Conservation (phyloP, 1,284 basidiomycete genomes). For the Schizophyllum amplum region DNA sequence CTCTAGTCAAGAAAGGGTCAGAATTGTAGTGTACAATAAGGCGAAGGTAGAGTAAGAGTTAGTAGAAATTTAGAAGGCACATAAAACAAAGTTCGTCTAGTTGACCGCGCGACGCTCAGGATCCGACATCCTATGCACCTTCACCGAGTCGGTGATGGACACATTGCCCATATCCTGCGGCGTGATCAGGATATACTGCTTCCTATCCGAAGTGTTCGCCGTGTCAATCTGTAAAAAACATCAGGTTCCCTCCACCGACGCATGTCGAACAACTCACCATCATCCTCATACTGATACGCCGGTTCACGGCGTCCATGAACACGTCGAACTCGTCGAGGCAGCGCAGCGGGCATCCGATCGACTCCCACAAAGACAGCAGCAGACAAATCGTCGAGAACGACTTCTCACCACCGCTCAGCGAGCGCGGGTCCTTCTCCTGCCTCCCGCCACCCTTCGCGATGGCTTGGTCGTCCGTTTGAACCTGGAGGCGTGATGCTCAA, state of each 20-base stretch:
- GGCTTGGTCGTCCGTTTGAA: conserved; percentile 73
- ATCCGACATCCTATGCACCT: conserved; percentile 74
- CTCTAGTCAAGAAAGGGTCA: neutral
- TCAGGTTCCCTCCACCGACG: conserved; percentile 3
- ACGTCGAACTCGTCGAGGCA: conserved; percentile 96
- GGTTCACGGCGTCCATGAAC: conserved; percentile 93
- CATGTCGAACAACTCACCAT: conserved; percentile 48
- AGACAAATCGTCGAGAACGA: conserved; percentile 96
- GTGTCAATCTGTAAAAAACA: conserved; percentile 65
- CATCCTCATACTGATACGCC: conserved; percentile 87
- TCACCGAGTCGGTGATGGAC: conserved; percentile 50
- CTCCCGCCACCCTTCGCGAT: conserved; percentile 38
- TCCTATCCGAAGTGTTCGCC: conserved; percentile 74
- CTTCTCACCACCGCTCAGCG: conserved; percentile 91
- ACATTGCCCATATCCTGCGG: conserved; percentile 79
- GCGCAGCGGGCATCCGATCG: conserved; percentile 87
- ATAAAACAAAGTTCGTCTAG: neutral
- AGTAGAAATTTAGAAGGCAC: neutral
- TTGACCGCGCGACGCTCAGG: conserved; percentile 41
- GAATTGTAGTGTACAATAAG: conserved; percentile 45
- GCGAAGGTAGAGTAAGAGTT: conserved; percentile 52
- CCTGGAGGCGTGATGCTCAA: conserved; percentile 29
- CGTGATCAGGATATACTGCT: conserved; percentile 90
- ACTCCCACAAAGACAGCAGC: conserved; percentile 90
- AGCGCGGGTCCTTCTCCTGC: conserved; percentile 70